Evolutionary conservation across 768 basidiomycete species (phyloP).

Genomic region (Hydnum rufescens): DNA sequence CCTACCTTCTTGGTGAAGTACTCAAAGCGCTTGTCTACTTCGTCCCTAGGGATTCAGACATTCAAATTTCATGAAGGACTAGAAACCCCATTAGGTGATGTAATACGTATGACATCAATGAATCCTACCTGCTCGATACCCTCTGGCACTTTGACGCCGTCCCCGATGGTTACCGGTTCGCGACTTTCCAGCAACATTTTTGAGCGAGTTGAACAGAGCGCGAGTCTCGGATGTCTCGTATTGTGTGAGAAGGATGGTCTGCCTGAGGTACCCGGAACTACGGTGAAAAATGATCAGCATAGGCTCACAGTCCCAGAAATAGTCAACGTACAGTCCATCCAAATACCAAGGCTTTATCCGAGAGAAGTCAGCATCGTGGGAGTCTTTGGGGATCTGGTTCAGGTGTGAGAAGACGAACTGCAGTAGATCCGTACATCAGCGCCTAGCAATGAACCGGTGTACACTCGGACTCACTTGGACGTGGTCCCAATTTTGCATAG

Average conservation of each 20-base stretch:
- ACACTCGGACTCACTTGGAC: conserved; percentile 42
- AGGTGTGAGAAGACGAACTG: conserved; percentile 73
- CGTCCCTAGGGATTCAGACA: conserved; percentile 47
- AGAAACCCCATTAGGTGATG: conserved; percentile 3
- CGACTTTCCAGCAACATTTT: conserved; percentile 73
- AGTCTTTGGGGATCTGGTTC: conserved; percentile 81
- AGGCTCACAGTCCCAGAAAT: conserved; percentile 1
- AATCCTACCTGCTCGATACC: conserved; percentile 59
- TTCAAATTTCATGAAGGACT: conserved; percentile 47
- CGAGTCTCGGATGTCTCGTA: conserved; percentile 83
- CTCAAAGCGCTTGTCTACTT: conserved; percentile 71
- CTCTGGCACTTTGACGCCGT: conserved; percentile 57
- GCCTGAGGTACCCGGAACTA: conserved; percentile 72
- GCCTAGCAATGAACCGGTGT: background rate
- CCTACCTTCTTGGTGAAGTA: conserved; percentile 70
- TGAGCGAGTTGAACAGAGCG: conserved; percentile 47
- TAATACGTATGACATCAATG: background rate
- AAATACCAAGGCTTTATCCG: conserved; percentile 97
- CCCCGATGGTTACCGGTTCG: conserved; percentile 47
- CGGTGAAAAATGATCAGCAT: background rate
- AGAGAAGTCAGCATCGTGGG: conserved; percentile 87
- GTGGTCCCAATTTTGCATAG: conserved; percentile 99
- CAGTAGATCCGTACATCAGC: background rate
- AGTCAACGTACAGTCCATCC: conserved; percentile 59
- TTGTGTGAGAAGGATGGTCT: conserved; percentile 70